Conservation (phyloP, 257 asterid genomes). For the Solanum sejunctum region DNA sequence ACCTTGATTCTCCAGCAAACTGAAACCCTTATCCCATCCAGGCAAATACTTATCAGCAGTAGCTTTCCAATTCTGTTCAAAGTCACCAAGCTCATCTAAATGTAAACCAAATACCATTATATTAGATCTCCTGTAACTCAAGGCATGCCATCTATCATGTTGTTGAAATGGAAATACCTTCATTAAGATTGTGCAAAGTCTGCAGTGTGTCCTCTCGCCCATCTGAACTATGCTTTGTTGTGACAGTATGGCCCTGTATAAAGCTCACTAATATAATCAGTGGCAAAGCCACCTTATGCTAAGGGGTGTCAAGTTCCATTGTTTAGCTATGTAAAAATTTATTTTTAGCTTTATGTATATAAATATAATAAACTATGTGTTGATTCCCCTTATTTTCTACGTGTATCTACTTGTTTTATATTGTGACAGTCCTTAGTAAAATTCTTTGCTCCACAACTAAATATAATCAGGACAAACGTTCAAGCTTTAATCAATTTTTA, state of each 20-base stretch:
- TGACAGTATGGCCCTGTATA: slow-evolving; percentile 67
- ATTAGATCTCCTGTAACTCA: not conserved
- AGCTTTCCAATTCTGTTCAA: slow-evolving; percentile 67
- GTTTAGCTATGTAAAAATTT: too few relatives aligned
- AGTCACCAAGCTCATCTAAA: slow-evolving; percentile 58
- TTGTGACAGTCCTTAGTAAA: too few relatives aligned
- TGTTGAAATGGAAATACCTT: slow-evolving; percentile 33
- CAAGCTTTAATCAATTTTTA: not conserved
- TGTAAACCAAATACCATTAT: not conserved
- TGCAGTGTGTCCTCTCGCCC: slow-evolving; percentile 52
- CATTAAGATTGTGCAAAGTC: slow-evolving; percentile 78
- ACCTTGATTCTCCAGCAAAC: slow-evolving; percentile 50
- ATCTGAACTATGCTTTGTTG: slow-evolving; percentile 36
- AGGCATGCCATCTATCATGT: not conserved
- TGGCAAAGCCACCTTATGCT: too few relatives aligned
- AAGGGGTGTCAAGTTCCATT: too few relatives aligned
- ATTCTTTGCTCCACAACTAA: too few relatives aligned
- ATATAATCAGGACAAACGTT: not conserved
- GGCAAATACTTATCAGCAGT: slow-evolving; percentile 54
- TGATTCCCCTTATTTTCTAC: too few relatives aligned
- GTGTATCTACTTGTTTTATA: too few relatives aligned
- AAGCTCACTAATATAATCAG: not conserved
- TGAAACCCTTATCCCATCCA: slow-evolving; percentile 56
- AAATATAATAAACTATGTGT: too few relatives aligned
- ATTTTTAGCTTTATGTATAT: too few relatives aligned